These are phyloP conservation scores for Aspergillus flavus DNA, from an alignment of 2,329 filamentous ascomycete genomes.

Conservation along the genomic window DNA sequence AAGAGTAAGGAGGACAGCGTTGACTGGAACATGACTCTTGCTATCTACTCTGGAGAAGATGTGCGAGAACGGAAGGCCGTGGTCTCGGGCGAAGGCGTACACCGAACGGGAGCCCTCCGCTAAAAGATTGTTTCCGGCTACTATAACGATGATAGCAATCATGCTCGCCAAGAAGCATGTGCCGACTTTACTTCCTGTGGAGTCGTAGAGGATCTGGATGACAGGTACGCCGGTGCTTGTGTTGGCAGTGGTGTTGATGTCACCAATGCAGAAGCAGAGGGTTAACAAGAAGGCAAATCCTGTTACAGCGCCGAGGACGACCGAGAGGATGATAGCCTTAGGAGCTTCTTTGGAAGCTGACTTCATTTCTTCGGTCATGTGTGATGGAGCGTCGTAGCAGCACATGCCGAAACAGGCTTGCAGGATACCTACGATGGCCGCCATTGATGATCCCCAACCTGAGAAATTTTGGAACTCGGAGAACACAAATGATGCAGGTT, in stretches of 20 bases:
- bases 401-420: slow-evolving; percentile 60
- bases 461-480: slow-evolving; percentile 57
- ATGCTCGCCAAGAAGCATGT: slow-evolving; percentile 50
- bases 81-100: slow-evolving; percentile 53
- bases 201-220: slow-evolving; percentile 57
- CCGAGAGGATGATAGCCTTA: slow-evolving; percentile 49
- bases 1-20: slow-evolving; percentile 51
- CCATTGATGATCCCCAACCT: slow-evolving; percentile 54
- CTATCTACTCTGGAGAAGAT: slow-evolving; percentile 50
- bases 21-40: slow-evolving; percentile 52
- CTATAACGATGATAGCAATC: slow-evolving; percentile 53
- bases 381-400: slow-evolving; percentile 50
- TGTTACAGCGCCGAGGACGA: slow-evolving; percentile 49
- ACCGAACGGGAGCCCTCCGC: slow-evolving; percentile 52
- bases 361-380: slow-evolving; percentile 60
- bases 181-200: slow-evolving; percentile 48
- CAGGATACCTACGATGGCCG: slow-evolving; percentile 56
- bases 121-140: slow-evolving; percentile 50
- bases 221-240: slow-evolving; percentile 55
- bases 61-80: slow-evolving; percentile 55
- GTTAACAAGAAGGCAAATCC: slow-evolving; percentile 54
- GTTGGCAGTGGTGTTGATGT: slow-evolving; percentile 50
- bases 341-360: slow-evolving; percentile 35
- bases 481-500: slow-evolving; percentile 59
- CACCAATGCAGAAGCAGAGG: slow-evolving; percentile 56